Conservation (phyloP, 805 yeast species). For the Ogataea trehaloabstinens region DNA sequence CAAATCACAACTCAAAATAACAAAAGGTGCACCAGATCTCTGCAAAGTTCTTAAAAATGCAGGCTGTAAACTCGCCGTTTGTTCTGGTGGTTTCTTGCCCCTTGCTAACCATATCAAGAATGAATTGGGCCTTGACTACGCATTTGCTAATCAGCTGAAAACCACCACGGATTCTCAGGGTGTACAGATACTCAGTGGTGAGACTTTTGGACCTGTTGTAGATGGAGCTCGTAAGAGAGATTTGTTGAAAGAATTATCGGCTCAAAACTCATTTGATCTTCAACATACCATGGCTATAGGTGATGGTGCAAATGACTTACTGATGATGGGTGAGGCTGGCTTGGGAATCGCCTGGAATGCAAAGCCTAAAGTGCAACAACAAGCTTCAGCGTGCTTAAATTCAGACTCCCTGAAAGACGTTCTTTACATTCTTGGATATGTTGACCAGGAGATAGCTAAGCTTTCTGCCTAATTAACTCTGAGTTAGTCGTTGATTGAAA, state of each 20-base stretch:
- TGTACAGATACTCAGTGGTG: slow-evolving; percentile 62
- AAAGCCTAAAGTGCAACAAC: slow-evolving; percentile 82
- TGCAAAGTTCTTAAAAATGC: slow-evolving; percentile 55
- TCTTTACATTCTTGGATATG: slow-evolving; percentile 76
- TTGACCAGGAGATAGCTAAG: slow-evolving; percentile 57
- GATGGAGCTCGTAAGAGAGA: slow-evolving; percentile 84
- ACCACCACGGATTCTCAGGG: slow-evolving; percentile 42
- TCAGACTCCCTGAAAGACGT: slow-evolving; percentile 70
- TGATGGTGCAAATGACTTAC: slow-evolving; percentile 95
- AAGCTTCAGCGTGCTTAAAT: slow-evolving; percentile 82
- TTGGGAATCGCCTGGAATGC: slow-evolving; percentile 98
- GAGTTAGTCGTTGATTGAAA: no score
- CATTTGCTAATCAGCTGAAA: slow-evolving; percentile 73
- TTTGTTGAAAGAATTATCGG: slow-evolving; percentile 60
- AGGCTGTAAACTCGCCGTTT: slow-evolving; percentile 77
- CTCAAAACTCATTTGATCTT: slow-evolving; percentile 49
- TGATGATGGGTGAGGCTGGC: slow-evolving; percentile 90
- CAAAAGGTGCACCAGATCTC: slow-evolving; percentile 83
- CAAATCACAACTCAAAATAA: slow-evolving; percentile 63
- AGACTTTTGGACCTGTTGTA: slow-evolving; percentile 75
- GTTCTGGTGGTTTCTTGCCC: slow-evolving; percentile 93
- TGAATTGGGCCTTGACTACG: slow-evolving; percentile 74
- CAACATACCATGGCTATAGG: slow-evolving; percentile 77
- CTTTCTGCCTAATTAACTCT: no score
- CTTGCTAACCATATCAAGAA: slow-evolving; percentile 74